Evolutionary conservation across 257 asterid genomes (phyloP).

Genomic region (Hygrophila difformis): DNA sequence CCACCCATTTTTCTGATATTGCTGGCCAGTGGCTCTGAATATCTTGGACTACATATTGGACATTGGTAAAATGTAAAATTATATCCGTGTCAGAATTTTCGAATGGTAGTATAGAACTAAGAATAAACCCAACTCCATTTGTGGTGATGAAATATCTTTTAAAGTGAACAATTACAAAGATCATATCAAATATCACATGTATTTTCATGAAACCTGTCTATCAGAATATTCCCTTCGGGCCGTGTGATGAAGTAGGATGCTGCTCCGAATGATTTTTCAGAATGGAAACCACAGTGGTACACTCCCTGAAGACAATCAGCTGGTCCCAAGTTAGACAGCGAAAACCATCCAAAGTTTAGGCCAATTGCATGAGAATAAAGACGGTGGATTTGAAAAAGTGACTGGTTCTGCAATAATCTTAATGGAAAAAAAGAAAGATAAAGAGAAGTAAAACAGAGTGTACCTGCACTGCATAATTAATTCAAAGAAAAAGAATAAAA

Average conservation of each 20-base stretch:
- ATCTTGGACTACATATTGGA: constrained; percentile 54
- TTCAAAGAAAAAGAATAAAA: no score
- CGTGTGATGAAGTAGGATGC: constrained; percentile 51
- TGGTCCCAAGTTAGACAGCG: constrained; percentile 1
- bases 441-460: no score
- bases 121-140: neutral
- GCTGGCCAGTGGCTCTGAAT: constrained; percentile 36
- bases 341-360: neutral
- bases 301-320: constrained; percentile 40
- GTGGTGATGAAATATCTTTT: neutral
- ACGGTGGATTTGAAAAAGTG: no score
- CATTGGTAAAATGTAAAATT: constrained; percentile 6
- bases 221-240: constrained; percentile 67
- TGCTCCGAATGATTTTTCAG: constrained; percentile 67
- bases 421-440: no score
- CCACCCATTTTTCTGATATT: constrained; percentile 59
- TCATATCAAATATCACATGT: neutral
- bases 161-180: neutral
- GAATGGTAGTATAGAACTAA: neutral
- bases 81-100: neutral
- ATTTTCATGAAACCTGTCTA: constrained; percentile 40
- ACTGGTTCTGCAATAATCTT: no score
- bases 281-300: constrained; percentile 71
- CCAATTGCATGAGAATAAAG: neutral
- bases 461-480: no score